Base-by-base conservation (phyloP, 768 basidiomycete genomes). In the Tricholoma bakamatsutake region DNA sequence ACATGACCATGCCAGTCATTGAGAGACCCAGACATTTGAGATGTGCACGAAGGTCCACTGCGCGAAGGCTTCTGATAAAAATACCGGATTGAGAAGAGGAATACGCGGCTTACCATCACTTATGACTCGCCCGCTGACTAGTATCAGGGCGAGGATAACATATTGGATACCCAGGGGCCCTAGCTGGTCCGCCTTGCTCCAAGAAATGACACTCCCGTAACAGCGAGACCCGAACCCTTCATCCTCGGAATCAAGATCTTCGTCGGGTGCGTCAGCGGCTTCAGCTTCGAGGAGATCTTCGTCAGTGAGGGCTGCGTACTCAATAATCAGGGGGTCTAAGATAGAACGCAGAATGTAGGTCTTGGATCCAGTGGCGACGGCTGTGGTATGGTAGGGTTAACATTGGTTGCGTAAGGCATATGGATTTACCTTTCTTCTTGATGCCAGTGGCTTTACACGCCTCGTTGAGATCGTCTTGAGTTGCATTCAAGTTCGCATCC, bases 311-410 rank as follows among this genome's bases (percentile, higher is more conserved):
- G 80, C 75, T 0, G 90, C 84, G 30, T 76, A 71, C 54, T 82
- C 80, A 50, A 94, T 82, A 52, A 96, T 71, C 11, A 67, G 59
- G 0, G 81, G 68, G 53, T 90, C 73, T 13, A 97, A 78, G 1
- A 67, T 73, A 1, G 93, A 94, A 46, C 93, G 87, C 15, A 97
- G 75, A 43, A 95, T 88, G 66, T 88, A 98, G 5, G 83, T 83
- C 64, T 90, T 93, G 1, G 89, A 84, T 1, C 88, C 82, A 2
- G 77, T 64, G 5, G 81, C 72, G 9, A 80, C 68, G 17, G 80
- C 85, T 83, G 59, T 45, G 53, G 40, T 33, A 31, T 48, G 45
- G 33, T 43, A 17, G 3, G 27, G 33, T n/a, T 62, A n/a, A 30
- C 12, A 13, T 31, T 35, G 24, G 10, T 30, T 13, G 34, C 43